Conservation (phyloP, 2,329 filamentous ascomycete species). For the Botrytis fabae region DNA sequence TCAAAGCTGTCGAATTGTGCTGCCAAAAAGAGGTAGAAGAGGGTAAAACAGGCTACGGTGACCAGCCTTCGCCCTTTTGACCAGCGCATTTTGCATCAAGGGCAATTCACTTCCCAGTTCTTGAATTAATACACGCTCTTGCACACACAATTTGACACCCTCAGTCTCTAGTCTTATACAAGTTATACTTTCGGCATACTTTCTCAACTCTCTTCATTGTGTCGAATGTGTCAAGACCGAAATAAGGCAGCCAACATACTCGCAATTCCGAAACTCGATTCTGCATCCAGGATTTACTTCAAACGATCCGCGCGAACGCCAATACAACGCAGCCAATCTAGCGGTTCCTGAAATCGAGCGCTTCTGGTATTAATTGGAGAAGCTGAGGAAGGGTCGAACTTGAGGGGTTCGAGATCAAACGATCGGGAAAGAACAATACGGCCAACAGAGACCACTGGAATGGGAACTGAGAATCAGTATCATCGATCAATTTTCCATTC, state of each 20-base stretch:
- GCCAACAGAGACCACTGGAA: not conserved
- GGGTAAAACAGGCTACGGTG: conserved; percentile 13
- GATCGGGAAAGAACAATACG: conserved; percentile 12
- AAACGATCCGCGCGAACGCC: conserved; percentile 12
- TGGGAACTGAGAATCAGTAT: not conserved
- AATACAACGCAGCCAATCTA: conserved; percentile 9
- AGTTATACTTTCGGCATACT: not conserved
- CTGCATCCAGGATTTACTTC: not conserved
- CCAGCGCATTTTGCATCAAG: conserved; percentile 25
- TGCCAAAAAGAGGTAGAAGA: not conserved
- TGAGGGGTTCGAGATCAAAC: conserved; percentile 4
- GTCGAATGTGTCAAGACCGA: not conserved
- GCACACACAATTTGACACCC: not conserved
- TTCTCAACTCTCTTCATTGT: conserved; percentile 2
- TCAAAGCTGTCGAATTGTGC: not conserved
- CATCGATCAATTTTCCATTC: conserved; percentile 8
- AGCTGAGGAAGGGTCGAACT: conserved; percentile 3
- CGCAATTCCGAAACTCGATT: conserved; percentile 5
- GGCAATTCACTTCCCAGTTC: conserved; percentile 13
- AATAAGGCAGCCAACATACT: not conserved
- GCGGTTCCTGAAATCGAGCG: conserved; percentile 12
- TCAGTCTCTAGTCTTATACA: not conserved
- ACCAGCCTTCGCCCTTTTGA: conserved; percentile 23
- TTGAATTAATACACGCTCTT: not conserved
- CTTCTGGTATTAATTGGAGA: not conserved